Base-by-base conservation (phyloP, 2,329 filamentous ascomycete species). In the Pseudocercospora musae region DNA sequence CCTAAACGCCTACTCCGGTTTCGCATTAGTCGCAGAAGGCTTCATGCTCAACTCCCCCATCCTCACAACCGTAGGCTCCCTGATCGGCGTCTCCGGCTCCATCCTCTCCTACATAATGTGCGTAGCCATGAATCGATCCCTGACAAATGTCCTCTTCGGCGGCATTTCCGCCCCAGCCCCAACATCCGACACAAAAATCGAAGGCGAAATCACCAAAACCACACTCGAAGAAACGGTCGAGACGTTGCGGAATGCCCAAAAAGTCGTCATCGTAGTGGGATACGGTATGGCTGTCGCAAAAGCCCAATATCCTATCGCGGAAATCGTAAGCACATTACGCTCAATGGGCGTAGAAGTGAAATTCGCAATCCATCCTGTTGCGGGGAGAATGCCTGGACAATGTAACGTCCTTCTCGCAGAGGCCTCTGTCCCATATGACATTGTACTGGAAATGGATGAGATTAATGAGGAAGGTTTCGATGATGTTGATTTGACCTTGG, bases 281-380 rank as follows among this genome's bases (percentile, higher is more conserved):
- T 96, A 96, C 70, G 92, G 92, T 57, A 96, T 96, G 92, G 92
- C 92, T 0, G 92, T 96, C 1, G 92, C 92, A 8, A 96, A 96
- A 77, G 92, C 92, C 2, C 92, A 96, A 76, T 96, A 96, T 73
- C 91, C 91, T 21, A 91, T 96, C 57, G 89, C 89, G 3, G 90
- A 93, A 71, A 94, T 96, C 66, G 90, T 90, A 4, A 79, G 83
- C 46, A 84, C 87, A 75, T 80, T 96, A 15, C 87, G 91, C n/a
- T 78, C 84, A 44, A 89, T 89, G 74, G 89, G 89, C 3, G 82
- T 95, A 70, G 91, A 88, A 21, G 92, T 96, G 7, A 89, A 92
- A 27, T 96, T 96, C 72, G 92, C 66, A 1, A 68, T 68, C 27
- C 92, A 96, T 73, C 92, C 92, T 0, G 92, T 96, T 27, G 92